Conservation (phyloP, 2,329 filamentous ascomycete genomes). For the Lasiodiplodia hormozganensis region DNA sequence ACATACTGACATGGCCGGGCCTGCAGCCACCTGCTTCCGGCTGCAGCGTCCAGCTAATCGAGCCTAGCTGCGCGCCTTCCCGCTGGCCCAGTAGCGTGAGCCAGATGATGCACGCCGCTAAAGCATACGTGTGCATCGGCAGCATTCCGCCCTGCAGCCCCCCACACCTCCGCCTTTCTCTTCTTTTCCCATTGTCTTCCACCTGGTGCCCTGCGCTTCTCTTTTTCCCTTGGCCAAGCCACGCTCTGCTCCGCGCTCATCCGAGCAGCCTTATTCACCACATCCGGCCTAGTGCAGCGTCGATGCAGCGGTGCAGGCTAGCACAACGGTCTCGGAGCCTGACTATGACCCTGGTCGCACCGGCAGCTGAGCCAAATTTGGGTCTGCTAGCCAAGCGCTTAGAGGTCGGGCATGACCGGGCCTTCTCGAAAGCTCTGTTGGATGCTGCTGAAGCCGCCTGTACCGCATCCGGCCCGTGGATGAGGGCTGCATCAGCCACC, state of each 20-base stretch:
- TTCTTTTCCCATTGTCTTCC: slow-evolving; percentile 17
- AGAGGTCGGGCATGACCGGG: slow-evolving; percentile 10
- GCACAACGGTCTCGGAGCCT: slow-evolving; percentile 22
- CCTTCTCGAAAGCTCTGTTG: slow-evolving; percentile 27
- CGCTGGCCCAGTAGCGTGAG: slow-evolving; percentile 19
- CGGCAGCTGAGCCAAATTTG: slow-evolving; percentile 14
- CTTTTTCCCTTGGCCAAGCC: slow-evolving; percentile 19
- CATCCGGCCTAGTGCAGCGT: slow-evolving; percentile 5
- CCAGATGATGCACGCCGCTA: slow-evolving; percentile 25
- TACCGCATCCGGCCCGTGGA: slow-evolving; percentile 21
- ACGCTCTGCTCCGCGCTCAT: slow-evolving; percentile 11
- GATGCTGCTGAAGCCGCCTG: slow-evolving; percentile 20
- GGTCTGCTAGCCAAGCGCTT: slow-evolving; percentile 10
- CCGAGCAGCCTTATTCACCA: slow-evolving; percentile 23
- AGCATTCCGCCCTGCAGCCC: slow-evolving; percentile 10
- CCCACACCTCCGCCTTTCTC: slow-evolving; percentile 1
- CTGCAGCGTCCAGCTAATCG: slow-evolving; percentile 8
- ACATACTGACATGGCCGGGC: neutral
- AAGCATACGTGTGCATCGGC: slow-evolving; percentile 1
- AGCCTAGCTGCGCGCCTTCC: slow-evolving; percentile 19
- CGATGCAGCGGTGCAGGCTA: slow-evolving; percentile 17
- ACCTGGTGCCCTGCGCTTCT: slow-evolving; percentile 7
- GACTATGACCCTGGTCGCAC: slow-evolving; percentile 1
- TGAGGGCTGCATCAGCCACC: slow-evolving; percentile 23
- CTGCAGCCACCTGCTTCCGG: neutral